Conservation (phyloP, 2,329 filamentous ascomycete species). For the Elsinoe batatas region DNA sequence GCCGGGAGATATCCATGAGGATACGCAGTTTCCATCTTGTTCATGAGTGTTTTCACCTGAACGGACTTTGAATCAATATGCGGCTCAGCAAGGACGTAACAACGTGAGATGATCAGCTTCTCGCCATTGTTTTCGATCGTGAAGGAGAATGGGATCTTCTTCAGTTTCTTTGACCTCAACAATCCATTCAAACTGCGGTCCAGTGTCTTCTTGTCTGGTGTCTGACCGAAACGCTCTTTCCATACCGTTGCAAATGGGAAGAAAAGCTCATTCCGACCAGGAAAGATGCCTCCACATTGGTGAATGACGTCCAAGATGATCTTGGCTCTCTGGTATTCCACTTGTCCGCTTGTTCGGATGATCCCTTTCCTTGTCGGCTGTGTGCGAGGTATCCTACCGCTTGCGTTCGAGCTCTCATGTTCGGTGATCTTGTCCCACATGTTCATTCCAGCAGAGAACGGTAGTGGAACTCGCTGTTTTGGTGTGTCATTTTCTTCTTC, state of each 20-base stretch:
- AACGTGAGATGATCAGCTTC: constrained; percentile 36
- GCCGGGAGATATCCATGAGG: constrained; percentile 36
- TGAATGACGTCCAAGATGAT: constrained; percentile 47
- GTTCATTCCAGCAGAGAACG: constrained; percentile 1
- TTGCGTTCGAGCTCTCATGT: neutral
- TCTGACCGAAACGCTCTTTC: constrained; percentile 35
- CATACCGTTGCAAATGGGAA: constrained; percentile 46
- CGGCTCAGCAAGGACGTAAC: constrained; percentile 40
- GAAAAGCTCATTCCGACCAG: constrained; percentile 45
- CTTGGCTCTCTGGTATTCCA: constrained; percentile 36
- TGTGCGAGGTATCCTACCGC: neutral
- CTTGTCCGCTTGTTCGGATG: constrained; percentile 30
- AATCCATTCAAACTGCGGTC: constrained; percentile 41
- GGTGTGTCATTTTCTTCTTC: neutral
- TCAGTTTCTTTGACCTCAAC: constrained; percentile 41
- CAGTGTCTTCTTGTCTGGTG: constrained; percentile 45
- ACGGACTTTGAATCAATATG: constrained; percentile 36
- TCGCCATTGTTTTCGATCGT: constrained; percentile 33
- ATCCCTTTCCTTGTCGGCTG: constrained; percentile 16
- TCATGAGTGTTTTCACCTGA: constrained; percentile 39
- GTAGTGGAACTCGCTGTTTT: neutral
- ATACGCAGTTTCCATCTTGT: constrained; percentile 33
- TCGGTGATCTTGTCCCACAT: constrained; percentile 11
- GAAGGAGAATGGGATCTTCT: constrained; percentile 44
- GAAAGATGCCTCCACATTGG: constrained; percentile 46